phyloP scores from a whole-genome alignment of 192 early-diverging fungal genomes.

The Backusella westeae region DNA sequence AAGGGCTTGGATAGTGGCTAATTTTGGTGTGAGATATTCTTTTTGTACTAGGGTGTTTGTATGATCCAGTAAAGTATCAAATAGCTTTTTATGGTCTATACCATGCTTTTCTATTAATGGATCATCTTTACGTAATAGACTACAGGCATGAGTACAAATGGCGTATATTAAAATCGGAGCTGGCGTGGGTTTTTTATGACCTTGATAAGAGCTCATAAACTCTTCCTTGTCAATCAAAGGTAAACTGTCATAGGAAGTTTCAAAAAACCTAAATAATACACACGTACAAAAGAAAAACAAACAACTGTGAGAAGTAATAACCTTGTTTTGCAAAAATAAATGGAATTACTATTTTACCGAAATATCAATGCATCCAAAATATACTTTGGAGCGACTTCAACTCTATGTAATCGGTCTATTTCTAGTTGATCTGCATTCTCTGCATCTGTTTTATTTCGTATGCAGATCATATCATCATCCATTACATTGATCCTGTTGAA shows the following conservation, averaged over 20 bases:
- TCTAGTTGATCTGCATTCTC: constrained; percentile 11
- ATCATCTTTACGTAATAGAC: constrained; percentile 7
- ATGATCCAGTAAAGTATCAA: constrained; percentile 13
- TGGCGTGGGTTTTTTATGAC: not conserved
- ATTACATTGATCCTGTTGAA: constrained; percentile 15
- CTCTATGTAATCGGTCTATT: not conserved
- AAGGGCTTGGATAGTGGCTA: constrained; percentile 60
- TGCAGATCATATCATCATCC: constrained; percentile 25
- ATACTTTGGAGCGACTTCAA: not conserved
- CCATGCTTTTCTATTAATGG: constrained; percentile 4
- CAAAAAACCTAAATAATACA: constrained; percentile 22
- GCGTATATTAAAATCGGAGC: constrained; percentile 23
- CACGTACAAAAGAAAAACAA: not conserved
- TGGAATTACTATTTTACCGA: not conserved
- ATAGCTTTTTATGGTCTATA: constrained; percentile 6
- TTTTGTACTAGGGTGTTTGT: constrained; percentile 42
- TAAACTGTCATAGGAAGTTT: constrained; percentile 11
- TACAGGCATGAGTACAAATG: constrained; percentile 15
- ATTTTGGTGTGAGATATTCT: constrained; percentile 51
- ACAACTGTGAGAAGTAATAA: not conserved
- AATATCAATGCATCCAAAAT: not conserved
- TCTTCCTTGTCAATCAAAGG: constrained; percentile 22
- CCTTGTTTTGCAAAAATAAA: not conserved
- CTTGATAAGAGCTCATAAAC: constrained; percentile 16
- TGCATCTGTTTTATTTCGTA: constrained; percentile 17